These are phyloP conservation scores for Boletus tomentosulus DNA, from an alignment of 768 basidiomycete species.

Conservation along the genomic window DNA sequence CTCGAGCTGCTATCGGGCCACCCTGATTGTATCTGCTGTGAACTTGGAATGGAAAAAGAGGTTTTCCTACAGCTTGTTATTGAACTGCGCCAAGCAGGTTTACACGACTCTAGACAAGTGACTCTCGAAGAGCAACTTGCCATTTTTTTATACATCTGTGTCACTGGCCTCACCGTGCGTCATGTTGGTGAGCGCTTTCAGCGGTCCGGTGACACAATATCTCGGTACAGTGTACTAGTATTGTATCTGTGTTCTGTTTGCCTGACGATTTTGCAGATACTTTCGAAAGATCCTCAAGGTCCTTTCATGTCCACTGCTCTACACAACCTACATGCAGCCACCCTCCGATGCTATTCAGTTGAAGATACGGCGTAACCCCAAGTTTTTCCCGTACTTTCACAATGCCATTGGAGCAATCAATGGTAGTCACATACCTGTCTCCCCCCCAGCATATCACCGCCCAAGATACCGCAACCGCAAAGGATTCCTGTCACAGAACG, in stretches of 20 bases:
- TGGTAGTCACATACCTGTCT: background rate
- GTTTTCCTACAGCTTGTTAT: background rate
- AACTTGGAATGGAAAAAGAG: background rate
- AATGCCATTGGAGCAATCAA: slow-evolving; percentile 31
- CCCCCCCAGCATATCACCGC: background rate
- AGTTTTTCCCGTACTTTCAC: slow-evolving; percentile 32
- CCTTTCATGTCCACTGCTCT: background rate
- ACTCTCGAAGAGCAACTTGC: background rate
- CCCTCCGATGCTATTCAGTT: slow-evolving; percentile 7
- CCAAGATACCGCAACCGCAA: slow-evolving; percentile 14
- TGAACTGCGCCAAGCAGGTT: background rate
- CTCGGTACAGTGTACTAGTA: background rate
- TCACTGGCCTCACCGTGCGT: background rate
- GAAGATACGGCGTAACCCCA: slow-evolving; percentile 23
- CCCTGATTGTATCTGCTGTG: background rate
- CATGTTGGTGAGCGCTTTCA: background rate
- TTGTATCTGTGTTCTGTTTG: background rate
- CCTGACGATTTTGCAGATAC: background rate
- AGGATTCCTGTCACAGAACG: slow-evolving; percentile 33
- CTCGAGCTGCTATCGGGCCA: background rate
- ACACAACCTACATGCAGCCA: slow-evolving; percentile 19
- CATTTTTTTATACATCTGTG: background rate
- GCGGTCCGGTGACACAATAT: background rate
- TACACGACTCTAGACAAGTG: background rate
- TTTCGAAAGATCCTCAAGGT: background rate